phyloP scores from a whole-genome alignment of 75 land plant species.

The Chamaecyparis obtusa region DNA sequence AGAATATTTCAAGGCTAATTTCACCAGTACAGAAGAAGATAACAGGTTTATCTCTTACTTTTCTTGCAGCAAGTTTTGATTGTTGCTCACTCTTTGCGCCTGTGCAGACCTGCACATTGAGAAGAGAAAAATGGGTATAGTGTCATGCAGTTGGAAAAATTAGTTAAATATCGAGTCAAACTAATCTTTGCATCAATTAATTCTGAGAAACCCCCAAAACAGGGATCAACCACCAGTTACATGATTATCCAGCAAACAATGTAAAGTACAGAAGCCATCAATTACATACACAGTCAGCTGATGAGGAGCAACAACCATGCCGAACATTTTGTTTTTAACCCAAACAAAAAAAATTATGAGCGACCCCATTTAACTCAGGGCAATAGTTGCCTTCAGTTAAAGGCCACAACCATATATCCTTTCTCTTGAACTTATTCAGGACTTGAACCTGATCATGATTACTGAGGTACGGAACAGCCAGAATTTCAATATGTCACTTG shows the following conservation, averaged over 20 bases:
- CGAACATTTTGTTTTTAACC: neutral
- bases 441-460: neutral
- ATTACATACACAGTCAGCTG: neutral
- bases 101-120: conserved; percentile 42
- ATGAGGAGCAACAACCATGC: neutral
- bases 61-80: conserved; percentile 64
- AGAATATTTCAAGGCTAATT: neutral
- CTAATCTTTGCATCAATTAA: neutral
- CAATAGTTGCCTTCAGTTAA: neutral
- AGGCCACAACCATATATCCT: neutral
- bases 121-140: neutral
- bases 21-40: neutral
- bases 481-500: neutral
- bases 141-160: neutral
- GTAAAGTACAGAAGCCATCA: neutral
- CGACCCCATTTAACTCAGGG: neutral
- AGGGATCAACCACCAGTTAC: neutral
- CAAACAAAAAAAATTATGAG: neutral
- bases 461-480: neutral
- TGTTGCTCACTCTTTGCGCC: conserved; percentile 67
- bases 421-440: neutral
- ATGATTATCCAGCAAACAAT: neutral
- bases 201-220: neutral
- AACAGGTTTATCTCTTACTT: conserved; percentile 21
- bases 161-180: neutral